Evolutionary conservation across 2,329 filamentous ascomycete species (phyloP).

Genomic region (Colletotrichum chlorophyti): DNA sequence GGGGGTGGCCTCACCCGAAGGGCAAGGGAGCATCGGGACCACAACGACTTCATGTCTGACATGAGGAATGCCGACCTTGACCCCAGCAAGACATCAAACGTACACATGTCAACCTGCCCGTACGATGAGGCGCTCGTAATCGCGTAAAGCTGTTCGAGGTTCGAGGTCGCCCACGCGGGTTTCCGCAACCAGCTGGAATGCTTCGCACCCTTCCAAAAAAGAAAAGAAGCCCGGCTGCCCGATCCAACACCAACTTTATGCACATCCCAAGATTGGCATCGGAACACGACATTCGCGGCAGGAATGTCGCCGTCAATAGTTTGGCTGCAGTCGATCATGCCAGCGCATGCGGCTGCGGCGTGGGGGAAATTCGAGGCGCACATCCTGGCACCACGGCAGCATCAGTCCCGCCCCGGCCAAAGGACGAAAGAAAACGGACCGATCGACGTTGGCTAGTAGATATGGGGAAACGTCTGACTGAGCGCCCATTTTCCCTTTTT

Average conservation of each 20-base stretch:
- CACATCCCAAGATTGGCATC: neutral
- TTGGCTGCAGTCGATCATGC: neutral
- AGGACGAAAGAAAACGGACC: neutral
- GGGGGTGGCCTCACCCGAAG: too few species aligned
- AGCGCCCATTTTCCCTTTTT: too few species aligned
- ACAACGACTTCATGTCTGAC: conserved; percentile 14
- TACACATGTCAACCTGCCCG: neutral
- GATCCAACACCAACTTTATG: too few species aligned
- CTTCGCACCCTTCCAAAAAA: neutral
- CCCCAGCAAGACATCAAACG: neutral
- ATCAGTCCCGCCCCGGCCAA: neutral
- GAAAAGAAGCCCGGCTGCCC: neutral
- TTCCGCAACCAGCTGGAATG: conserved; percentile 18
- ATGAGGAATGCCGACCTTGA: conserved; percentile 6
- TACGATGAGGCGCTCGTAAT: conserved; percentile 1
- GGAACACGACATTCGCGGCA: neutral
- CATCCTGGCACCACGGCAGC: too few species aligned
- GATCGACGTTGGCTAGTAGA: conserved; percentile 1
- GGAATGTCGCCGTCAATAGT: conserved; percentile 1
- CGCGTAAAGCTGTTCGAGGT: neutral
- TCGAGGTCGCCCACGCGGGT: neutral
- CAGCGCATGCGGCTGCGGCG: conserved; percentile 12
- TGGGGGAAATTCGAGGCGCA: neutral
- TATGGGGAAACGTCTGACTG: too few species aligned
- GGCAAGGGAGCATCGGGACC: conserved; percentile 14